Conservation (phyloP, 805 yeast genomes). For the Pichia scutulata region DNA sequence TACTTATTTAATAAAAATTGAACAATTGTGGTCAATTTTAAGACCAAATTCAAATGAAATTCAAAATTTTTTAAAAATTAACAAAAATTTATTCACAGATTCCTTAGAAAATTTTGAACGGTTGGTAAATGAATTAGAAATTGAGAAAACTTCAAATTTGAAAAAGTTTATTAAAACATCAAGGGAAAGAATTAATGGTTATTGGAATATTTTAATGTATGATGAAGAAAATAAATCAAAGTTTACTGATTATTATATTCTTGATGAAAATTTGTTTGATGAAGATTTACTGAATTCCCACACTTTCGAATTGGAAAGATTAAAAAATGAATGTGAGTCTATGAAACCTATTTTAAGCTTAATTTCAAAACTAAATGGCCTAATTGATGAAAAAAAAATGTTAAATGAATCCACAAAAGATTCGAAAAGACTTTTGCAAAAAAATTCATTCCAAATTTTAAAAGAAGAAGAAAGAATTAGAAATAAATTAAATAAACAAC, state of each 20-base stretch:
- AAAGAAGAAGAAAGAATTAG: slow-evolving; percentile 74
- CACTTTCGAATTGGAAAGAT: slow-evolving; percentile 48
- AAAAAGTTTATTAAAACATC: slow-evolving; percentile 61
- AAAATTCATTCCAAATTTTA: slow-evolving; percentile 71
- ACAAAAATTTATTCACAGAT: slow-evolving; percentile 39
- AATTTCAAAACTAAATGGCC: slow-evolving; percentile 46
- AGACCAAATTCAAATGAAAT: slow-evolving; percentile 28
- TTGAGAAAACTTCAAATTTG: slow-evolving; percentile 55
- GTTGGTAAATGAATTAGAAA: slow-evolving; percentile 51
- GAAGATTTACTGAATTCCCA: slow-evolving; percentile 58
- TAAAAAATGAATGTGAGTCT: slow-evolving; percentile 42
- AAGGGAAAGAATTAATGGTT: slow-evolving; percentile 46
- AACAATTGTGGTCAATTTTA: slow-evolving; percentile 38
- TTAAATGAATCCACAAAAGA: slow-evolving; percentile 69
- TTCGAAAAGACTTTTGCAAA: slow-evolving; percentile 66
- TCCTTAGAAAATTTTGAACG: slow-evolving; percentile 43
- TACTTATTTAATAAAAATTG: slow-evolving; percentile 28
- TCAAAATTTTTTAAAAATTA: slow-evolving; percentile 31
- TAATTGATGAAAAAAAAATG: slow-evolving; percentile 52
- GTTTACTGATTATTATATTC: slow-evolving; percentile 37
- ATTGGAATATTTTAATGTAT: slow-evolving; percentile 59
- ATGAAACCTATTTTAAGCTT: slow-evolving; percentile 49
- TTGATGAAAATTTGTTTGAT: slow-evolving; percentile 35
- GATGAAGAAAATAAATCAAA: slow-evolving; percentile 40
- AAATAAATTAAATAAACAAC: slow-evolving; percentile 53